These are phyloP conservation scores for Chalciporus chontae DNA, from an alignment of 768 basidiomycete genomes.

Conservation along the genomic window DNA sequence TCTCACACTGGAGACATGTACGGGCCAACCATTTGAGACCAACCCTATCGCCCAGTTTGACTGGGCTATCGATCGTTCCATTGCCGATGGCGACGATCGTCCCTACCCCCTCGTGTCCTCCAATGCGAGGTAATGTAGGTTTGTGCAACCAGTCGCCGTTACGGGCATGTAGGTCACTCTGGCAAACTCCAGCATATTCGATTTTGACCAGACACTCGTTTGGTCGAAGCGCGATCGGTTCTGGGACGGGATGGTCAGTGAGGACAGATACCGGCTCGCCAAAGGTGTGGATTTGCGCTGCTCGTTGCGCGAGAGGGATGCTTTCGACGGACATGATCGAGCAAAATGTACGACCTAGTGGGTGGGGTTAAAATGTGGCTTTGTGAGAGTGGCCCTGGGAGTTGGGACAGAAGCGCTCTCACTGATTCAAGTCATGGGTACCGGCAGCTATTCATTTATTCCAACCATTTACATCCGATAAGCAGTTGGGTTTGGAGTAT, in stretches of 20 bases:
- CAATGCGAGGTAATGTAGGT: conserved; percentile 32
- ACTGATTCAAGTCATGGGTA: too few relatives aligned
- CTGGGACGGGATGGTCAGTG: conserved; percentile 15
- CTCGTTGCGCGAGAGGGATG: conserved; percentile 25
- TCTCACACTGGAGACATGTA: conserved; percentile 38
- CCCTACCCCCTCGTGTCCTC: conserved; percentile 49
- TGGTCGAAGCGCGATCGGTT: conserved; percentile 13
- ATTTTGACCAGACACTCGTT: conserved; percentile 39
- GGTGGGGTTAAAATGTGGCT: too few relatives aligned
- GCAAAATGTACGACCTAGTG: too few relatives aligned
- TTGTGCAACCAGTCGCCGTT: conserved; percentile 36
- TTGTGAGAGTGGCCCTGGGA: too few relatives aligned
- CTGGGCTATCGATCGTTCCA: conserved; percentile 26
- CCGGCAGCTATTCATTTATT: too few relatives aligned
- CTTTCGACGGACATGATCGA: background rate
- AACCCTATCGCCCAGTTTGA: conserved; percentile 38
- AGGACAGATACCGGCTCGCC: conserved; percentile 13
- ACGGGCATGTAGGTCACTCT: conserved; percentile 38
- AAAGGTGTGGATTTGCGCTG: conserved; percentile 18
- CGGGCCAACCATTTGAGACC: conserved; percentile 44
- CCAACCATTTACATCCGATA: too few relatives aligned
- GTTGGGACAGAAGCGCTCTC: too few relatives aligned
- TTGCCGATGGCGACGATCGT: conserved; percentile 42
- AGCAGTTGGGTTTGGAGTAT: too few relatives aligned
- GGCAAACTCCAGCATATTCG: conserved; percentile 41